Base-by-base conservation (phyloP, 306 rosid species). In the apple (Malus domestica) region DNA sequence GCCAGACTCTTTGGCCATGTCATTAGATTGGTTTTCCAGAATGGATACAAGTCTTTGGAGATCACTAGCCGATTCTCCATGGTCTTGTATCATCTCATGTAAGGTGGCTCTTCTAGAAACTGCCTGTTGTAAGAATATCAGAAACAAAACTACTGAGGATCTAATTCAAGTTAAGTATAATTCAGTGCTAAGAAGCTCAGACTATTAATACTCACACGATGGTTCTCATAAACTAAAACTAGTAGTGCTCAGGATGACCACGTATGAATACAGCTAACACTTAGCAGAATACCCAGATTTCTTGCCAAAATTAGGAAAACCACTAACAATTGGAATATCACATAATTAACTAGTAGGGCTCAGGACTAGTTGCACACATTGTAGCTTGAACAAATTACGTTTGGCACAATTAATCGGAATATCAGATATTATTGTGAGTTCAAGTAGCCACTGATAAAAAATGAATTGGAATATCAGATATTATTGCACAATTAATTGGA, bases 41-140 rank as follows among this genome's bases (percentile, higher is more conserved):
- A 90, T 46, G 74, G 87, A 78, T 40, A 85, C 6, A 58, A 90
- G 87, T 82, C 84, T 92, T 79, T 79, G 86, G 78, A 90, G 93
- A 83, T 90, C 97, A 76, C 80, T 83, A 76, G 96, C 86, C 23
- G 93, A 96, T 81, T 89, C 89, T 69, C 80, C 89, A 74, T 90
- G 88, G 71, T 95, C 97, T 80, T 96, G 85, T 65, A 95, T 91
- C 93, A 78, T 89, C 83, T 92, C 97, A 76, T 92, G 89, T 72
- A 95, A 82, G 80, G 89, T 85, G 49, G 96, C 98, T 82, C 98
- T 90, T 89, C 97, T 90, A 75, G 96, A 89, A 80, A 94, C 84
- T 67, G 97, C 97, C 98, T 95, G 85, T 68, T 45, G 67, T 70
- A 14, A 66, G 75, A 30, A 14, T 74, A 69, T 82, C 61, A 83